Evolutionary conservation across 805 yeast genomes (phyloP).

Genomic region (Yarrowia yakushimensis): DNA sequence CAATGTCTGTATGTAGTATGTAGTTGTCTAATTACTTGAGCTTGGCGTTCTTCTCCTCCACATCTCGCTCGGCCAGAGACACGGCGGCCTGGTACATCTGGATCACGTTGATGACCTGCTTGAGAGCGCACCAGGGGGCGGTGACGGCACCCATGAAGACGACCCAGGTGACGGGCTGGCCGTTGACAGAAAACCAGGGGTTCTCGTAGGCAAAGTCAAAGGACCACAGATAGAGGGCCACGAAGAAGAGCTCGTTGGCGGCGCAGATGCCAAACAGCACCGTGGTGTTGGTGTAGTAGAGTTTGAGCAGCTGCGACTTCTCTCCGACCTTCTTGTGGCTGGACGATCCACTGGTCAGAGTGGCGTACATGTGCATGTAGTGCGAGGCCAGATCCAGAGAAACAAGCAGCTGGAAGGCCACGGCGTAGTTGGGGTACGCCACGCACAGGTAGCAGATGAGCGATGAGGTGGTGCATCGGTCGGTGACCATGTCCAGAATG

Average conservation of each 20-base stretch:
- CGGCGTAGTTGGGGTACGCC: conserved; percentile 65
- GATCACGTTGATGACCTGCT: conserved; percentile 83
- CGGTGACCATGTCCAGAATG: conserved; percentile 97
- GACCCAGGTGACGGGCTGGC: conserved; percentile 53
- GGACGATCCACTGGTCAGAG: conserved; percentile 69
- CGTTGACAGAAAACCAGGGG: conserved; percentile 39
- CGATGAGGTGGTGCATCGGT: conserved; percentile 94
- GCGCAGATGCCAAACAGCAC: conserved; percentile 89
- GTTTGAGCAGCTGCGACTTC: conserved; percentile 66
- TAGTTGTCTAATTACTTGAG: conserved; percentile 14
- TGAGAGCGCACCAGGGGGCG: conserved; percentile 84
- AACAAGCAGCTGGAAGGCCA: conserved; percentile 77
- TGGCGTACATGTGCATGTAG: conserved; percentile 98
- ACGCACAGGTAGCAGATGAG: conserved; percentile 81
- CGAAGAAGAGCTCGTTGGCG: conserved; percentile 87
- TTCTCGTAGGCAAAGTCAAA: conserved; percentile 45
- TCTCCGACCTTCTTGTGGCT: conserved; percentile 81
- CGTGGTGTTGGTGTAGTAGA: conserved; percentile 81
- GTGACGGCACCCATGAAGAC: conserved; percentile 55
- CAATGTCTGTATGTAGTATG: background rate
- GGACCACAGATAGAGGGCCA: conserved; percentile 76
- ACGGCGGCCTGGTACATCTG: conserved; percentile 86
- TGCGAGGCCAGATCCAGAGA: conserved; percentile 84
- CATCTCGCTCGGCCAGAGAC: conserved; percentile 73
- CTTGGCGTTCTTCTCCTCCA: conserved; percentile 42